Base-by-base conservation (phyloP, 352 stramenopile genomes). In the Aphanomyces invadans region DNA sequence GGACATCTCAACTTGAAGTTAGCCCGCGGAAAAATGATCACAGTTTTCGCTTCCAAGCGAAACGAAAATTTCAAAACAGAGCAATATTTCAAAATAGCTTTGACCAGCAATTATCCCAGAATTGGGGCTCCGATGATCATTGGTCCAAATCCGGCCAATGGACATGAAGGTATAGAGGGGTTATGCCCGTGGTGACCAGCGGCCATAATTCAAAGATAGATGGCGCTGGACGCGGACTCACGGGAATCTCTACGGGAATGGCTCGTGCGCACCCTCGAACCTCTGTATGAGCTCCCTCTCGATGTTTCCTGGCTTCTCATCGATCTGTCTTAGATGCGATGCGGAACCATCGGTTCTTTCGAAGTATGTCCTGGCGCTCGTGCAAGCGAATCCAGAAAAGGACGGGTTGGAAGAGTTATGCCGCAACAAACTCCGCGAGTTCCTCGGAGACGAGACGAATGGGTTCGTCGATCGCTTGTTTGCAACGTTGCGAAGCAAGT, bases 231-330 rank as follows among this genome's bases (percentile, higher is more conserved):
- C 75, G 65, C 76, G 38, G 81, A 90, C 60, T 79, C 77, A 55
- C 90, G 85, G 53, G 85, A 94, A n/a, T 70, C 88, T 32, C 64
- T 95, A 62, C 82, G 86, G 70, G 86, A 95, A 66, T 95, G 86
- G 86, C 83, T 95, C 39, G 83, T 90, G 61, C 81, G 83, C 56
- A 90, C 71, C 48, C 79, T 95, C 15, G 86, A 95, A 38, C 86
- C 86, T 77, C 79, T 95, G 86, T 95, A 75, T 63, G 81, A 1
- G 12, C 26, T 63, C 28, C 38, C 48, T 65, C 9, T 60, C 46
- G 52, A 62, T 33, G 23, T 2, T 46, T 57, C 38, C 25, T 44
- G n/a, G 61, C 61, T 70, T 45, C 28, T 15, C 36, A 21, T 48
- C 39, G 44, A 33, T 64, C 42, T 62, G 23, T 26, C 67, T 17